phyloP scores from a whole-genome alignment of 2,329 filamentous ascomycete species.

The Pyrenophora seminiperda region DNA sequence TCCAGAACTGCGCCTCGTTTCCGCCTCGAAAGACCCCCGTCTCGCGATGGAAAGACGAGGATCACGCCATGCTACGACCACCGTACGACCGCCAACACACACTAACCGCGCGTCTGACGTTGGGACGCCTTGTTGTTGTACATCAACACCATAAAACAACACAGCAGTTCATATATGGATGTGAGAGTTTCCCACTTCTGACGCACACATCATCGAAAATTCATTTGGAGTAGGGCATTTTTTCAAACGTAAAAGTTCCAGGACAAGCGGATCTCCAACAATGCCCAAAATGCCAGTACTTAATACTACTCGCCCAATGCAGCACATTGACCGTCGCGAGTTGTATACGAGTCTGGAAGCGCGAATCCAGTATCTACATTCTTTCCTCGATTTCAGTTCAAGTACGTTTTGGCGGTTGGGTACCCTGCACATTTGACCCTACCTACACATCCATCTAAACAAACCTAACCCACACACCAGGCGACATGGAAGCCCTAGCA shows the following conservation, averaged over 20 bases:
- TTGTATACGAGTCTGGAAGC: constrained; percentile 73
- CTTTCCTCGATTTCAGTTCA: constrained; percentile 75
- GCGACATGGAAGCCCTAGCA: constrained; percentile 72
- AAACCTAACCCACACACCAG: constrained; percentile 36
- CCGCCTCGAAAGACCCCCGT: not conserved
- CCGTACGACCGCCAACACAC: constrained; percentile 6
- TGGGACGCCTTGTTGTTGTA: not conserved
- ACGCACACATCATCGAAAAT: not conserved
- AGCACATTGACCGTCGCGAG: constrained; percentile 72
- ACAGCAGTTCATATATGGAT: not conserved
- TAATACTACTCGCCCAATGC: constrained; percentile 40
- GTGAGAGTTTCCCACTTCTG: not conserved
- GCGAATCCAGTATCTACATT: constrained; percentile 73
- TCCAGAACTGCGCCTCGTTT: too few relatives aligned
- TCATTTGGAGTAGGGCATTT: not conserved
- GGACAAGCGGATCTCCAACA: too few relatives aligned
- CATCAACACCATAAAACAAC: not conserved
- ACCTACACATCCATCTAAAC: too few relatives aligned
- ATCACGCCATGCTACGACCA: constrained; percentile 35
- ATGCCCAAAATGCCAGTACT: constrained; percentile 31
- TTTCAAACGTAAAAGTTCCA: too few relatives aligned
- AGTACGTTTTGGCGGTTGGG: constrained; percentile 56
- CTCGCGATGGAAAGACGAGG: constrained; percentile 5
- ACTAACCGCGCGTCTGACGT: not conserved
- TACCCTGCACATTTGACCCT: too few relatives aligned